A percentile compares a stretch with the other conserved stretches of the same genome.
Conservation (phyloP, 495 filamentous ascomycete genomes). For the Thermothielavioides terrestris region DNA sequence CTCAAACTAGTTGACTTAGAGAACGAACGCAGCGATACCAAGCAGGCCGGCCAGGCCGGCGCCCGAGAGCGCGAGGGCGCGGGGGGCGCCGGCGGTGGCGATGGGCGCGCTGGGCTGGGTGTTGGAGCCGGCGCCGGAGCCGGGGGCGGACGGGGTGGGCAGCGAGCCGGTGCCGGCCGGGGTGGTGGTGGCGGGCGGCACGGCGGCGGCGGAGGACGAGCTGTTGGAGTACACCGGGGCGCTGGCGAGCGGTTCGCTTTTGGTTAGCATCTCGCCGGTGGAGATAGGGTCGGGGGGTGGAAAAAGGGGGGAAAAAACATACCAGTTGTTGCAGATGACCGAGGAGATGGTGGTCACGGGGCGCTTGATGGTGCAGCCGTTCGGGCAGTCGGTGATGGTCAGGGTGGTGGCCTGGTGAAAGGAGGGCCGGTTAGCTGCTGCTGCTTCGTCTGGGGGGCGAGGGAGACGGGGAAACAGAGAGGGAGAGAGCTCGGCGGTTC, state of each 20-base stretch:
- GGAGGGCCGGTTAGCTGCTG: neutral
- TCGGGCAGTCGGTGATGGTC: constrained; percentile 73
- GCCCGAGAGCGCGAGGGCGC: constrained; percentile 57
- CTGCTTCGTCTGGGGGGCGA: too few relatives aligned
- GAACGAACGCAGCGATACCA: constrained; percentile 62
- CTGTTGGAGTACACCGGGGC: constrained; percentile 25
- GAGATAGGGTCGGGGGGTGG: neutral
- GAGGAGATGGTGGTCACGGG: constrained; percentile 55
- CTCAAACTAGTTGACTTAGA: too few relatives aligned
- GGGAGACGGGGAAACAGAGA: too few relatives aligned
- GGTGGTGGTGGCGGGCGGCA: constrained; percentile 22
- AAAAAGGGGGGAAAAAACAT: constrained; percentile 12
- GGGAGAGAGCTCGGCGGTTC: too few relatives aligned
- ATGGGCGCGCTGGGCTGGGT: constrained; percentile 42
- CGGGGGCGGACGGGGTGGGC: constrained; percentile 26
- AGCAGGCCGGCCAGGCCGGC: constrained; percentile 66
- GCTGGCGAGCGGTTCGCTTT: neutral
- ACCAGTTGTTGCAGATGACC: constrained; percentile 61
- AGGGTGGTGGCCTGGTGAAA: constrained; percentile 55
- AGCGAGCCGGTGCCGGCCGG: constrained; percentile 27
- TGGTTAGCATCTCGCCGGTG: constrained; percentile 6
- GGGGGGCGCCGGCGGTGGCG: constrained; percentile 54
- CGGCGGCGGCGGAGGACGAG: constrained; percentile 23
- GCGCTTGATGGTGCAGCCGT: constrained; percentile 68
- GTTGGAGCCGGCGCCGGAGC: too few relatives aligned